Conservation (phyloP, 106 monocot species). For the Apostasia shenzhenica region DNA sequence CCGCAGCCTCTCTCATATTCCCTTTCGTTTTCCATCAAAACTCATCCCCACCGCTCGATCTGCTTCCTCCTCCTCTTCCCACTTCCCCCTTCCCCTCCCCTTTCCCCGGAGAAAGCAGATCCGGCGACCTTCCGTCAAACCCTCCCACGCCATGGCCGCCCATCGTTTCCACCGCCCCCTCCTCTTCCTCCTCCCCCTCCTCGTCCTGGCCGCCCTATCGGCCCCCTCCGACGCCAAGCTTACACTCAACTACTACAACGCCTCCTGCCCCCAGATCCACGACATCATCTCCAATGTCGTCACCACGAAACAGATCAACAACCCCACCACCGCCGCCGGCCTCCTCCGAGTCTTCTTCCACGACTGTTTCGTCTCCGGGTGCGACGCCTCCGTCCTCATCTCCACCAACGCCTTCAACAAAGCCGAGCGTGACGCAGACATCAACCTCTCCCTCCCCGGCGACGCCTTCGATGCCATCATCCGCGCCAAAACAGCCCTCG, state of each 20-base stretch:
- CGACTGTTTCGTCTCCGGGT: constrained; percentile 71
- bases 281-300: constrained; percentile 23
- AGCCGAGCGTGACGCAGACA: constrained; percentile 48
- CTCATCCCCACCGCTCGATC: no score
- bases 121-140: no score
- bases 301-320: constrained; percentile 32
- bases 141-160: no score
- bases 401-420: constrained; percentile 28
- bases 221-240: constrained; percentile 5
- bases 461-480: constrained; percentile 59
- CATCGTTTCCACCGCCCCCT: neutral
- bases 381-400: constrained; percentile 63
- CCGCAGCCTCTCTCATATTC: no score
- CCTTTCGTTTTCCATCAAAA: no score
- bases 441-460: constrained; percentile 62
- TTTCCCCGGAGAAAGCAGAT: no score
- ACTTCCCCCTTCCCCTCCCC: no score
- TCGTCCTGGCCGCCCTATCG: neutral
- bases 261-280: constrained; percentile 27
- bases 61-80: no score
- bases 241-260: constrained; percentile 22
- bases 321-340: constrained; percentile 47
- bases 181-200: neutral
- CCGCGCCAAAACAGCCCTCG: constrained; percentile 61
- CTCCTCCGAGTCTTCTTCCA: constrained; percentile 74